phyloP scores from a whole-genome alignment of 176 grass and related monocot species.

The Hsuehochloa calcarea region DNA sequence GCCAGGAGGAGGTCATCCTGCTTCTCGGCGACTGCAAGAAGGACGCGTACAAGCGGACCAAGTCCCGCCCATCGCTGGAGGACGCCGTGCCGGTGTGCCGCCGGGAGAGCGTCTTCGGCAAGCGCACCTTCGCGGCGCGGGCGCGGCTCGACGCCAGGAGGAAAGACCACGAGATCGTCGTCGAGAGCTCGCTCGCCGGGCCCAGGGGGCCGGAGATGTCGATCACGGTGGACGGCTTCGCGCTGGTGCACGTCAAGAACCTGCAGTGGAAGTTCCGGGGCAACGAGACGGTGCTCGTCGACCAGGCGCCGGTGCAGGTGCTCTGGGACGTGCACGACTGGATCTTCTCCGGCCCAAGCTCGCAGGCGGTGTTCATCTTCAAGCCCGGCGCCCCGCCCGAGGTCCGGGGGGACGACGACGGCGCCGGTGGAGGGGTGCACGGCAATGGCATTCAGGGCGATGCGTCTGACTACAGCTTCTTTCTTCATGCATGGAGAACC shows the following conservation, averaged over 20 bases:
- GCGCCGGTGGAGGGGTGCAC: neutral
- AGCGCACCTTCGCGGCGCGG: slow-evolving; percentile 53
- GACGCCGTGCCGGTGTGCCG: slow-evolving; percentile 60
- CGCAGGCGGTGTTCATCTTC: slow-evolving; percentile 72
- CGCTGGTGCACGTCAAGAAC: slow-evolving; percentile 66
- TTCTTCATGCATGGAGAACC: slow-evolving; percentile 82
- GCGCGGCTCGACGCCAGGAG: slow-evolving; percentile 45
- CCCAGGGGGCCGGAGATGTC: slow-evolving; percentile 71
- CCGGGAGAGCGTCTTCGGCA: slow-evolving; percentile 64
- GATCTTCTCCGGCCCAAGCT: slow-evolving; percentile 52
- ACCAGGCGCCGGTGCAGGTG: slow-evolving; percentile 67
- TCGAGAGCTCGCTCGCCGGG: slow-evolving; percentile 61
- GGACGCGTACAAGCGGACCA: slow-evolving; percentile 82
- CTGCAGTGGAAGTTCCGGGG: slow-evolving; percentile 88
- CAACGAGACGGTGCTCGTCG: slow-evolving; percentile 70
- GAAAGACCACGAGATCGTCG: slow-evolving; percentile 67
- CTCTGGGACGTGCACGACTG: slow-evolving; percentile 95
- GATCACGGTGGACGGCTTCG: slow-evolving; percentile 65
- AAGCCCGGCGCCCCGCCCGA: slow-evolving; percentile 43
- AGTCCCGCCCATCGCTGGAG: slow-evolving; percentile 69
- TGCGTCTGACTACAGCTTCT: slow-evolving; percentile 74
- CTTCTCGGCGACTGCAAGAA: slow-evolving; percentile 79
- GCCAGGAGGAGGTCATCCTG: slow-evolving; percentile 67
- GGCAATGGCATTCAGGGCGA: slow-evolving; percentile 25
- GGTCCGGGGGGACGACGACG: neutral